Conservation (phyloP, 345 rosid species). For the Boechera retrofracta region DNA sequence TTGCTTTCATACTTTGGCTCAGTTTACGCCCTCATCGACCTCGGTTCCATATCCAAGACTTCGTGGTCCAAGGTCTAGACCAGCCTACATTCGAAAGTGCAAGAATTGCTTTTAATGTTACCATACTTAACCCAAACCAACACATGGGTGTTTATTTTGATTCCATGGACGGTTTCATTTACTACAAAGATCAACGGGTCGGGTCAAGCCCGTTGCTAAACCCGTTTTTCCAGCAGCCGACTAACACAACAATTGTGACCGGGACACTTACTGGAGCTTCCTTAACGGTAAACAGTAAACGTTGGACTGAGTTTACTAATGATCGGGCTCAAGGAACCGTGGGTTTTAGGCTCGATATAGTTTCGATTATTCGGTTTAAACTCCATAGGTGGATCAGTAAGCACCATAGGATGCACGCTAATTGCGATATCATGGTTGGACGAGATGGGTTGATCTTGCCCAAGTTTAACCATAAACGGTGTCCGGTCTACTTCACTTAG, state of each 20-base stretch:
- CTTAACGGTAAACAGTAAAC: conserved; percentile 56
- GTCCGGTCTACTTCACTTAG: conserved; percentile 83
- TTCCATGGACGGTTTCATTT: conserved; percentile 57
- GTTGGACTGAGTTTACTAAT: conserved; percentile 69
- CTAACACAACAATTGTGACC: conserved; percentile 56
- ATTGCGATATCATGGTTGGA: conserved; percentile 61
- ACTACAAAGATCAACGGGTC: conserved; percentile 63
- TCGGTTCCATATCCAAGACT: conserved; percentile 57
- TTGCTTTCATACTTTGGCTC: conserved; percentile 73
- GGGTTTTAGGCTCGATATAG: conserved; percentile 64
- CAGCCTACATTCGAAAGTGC: conserved; percentile 62
- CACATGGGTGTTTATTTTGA: conserved; percentile 67
- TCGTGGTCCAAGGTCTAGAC: conserved; percentile 59
- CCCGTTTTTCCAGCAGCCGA: conserved; percentile 71
- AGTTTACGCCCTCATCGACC: conserved; percentile 93
- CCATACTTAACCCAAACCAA: conserved; percentile 73
- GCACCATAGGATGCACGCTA: conserved; percentile 71
- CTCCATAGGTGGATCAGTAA: conserved; percentile 64
- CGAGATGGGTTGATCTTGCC: conserved; percentile 65
- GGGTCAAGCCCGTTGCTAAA: conserved; percentile 55
- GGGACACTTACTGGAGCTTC: conserved; percentile 61
- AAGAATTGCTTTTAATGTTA: conserved; percentile 62
- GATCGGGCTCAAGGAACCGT: conserved; percentile 68
- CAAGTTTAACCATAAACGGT: conserved; percentile 54
- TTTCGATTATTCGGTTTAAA: conserved; percentile 64